Conservation (phyloP, 176 grass and related monocot species). For the Miscanthus lutarioriparius region DNA sequence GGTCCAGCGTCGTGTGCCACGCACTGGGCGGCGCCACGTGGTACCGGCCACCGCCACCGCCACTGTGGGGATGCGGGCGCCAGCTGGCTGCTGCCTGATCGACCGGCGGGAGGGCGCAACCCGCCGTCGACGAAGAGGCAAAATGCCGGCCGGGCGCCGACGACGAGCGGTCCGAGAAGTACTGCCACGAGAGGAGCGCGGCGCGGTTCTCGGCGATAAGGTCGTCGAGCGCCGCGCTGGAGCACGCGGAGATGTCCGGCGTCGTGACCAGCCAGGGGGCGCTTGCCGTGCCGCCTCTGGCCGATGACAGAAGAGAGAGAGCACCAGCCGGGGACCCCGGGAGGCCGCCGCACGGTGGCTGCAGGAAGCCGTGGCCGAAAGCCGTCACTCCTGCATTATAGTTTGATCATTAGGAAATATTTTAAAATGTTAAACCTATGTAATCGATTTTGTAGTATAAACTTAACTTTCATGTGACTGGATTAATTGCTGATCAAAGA, state of each 20-base stretch:
- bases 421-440: background rate
- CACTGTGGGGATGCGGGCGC: constrained; percentile 1
- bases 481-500: too few relatives aligned
- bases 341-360: constrained; percentile 15
- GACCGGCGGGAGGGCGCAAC: background rate
- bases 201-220: constrained; percentile 93
- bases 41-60: constrained; percentile 4
- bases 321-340: constrained; percentile 50
- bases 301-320: constrained; percentile 93
- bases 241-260: constrained; percentile 51
- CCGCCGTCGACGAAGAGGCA: background rate
- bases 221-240: constrained; percentile 73
- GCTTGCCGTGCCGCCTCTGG: constrained; percentile 16
- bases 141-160: background rate
- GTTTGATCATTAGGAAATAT: background rate
- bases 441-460: background rate
- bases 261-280: constrained; percentile 44
- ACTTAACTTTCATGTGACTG: too few relatives aligned
- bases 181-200: constrained; percentile 59
- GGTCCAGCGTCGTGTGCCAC: constrained; percentile 72
- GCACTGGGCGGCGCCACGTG: background rate
- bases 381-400: constrained; percentile 40
- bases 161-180: constrained; percentile 38
- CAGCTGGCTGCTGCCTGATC: background rate
- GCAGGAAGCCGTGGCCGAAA: constrained; percentile 33